These are phyloP conservation scores for Davidsoniella virescens DNA, from an alignment of 2,329 filamentous ascomycete genomes.

Conservation along the genomic window DNA sequence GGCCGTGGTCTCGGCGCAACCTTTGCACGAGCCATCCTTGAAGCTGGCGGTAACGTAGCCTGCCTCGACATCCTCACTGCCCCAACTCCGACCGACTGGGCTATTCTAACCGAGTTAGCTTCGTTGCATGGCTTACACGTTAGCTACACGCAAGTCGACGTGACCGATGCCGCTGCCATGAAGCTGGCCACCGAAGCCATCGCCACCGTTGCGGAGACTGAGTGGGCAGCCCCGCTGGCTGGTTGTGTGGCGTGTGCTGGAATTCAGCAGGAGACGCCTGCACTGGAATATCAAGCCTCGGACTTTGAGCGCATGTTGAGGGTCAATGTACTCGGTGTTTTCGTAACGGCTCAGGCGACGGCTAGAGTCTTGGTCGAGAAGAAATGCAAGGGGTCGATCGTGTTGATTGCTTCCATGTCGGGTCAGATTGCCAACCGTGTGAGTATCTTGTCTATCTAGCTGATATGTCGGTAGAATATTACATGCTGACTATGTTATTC, in stretches of 20 bases:
- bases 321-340: slow-evolving; percentile 54
- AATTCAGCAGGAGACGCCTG: slow-evolving; percentile 28
- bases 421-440: slow-evolving; percentile 33
- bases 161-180: neutral
- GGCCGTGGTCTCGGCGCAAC: no score
- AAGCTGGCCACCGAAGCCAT: no score
- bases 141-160: neutral
- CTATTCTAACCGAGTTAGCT: no score
- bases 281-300: slow-evolving; percentile 31
- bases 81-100: no score
- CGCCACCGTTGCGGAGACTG: neutral
- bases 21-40: no score
- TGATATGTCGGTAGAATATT: no score
- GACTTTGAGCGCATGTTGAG: slow-evolving; percentile 53
- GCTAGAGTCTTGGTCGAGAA: slow-evolving; percentile 37
- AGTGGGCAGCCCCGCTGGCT: slow-evolving; percentile 20
- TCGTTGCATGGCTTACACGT: no score
- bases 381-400: slow-evolving; percentile 28
- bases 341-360: slow-evolving; percentile 53
- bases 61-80: no score
- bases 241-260: slow-evolving; percentile 31
- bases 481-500: neutral
- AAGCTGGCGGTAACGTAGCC: no score
- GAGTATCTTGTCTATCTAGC: slow-evolving; percentile 18
- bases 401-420: slow-evolving; percentile 34